Conservation (phyloP, 108 stramenopile genomes). For the Pseudonitzschia multiseries region DNA sequence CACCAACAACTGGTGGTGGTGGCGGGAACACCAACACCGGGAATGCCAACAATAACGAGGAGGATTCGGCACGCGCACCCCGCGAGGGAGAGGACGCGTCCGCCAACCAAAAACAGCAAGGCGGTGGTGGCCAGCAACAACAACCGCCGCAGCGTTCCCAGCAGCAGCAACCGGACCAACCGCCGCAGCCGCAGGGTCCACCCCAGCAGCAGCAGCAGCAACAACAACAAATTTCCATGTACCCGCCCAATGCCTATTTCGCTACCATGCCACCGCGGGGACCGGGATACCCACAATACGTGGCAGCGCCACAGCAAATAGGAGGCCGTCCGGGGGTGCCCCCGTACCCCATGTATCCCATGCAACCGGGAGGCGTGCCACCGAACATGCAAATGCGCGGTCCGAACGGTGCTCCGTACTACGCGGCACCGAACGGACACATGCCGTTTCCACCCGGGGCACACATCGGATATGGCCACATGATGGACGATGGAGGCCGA, state of each 20-base stretch:
- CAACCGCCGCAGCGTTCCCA: conserved; percentile 34
- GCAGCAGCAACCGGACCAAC: conserved; percentile 28
- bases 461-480: conserved; percentile 22
- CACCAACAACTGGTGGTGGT: conserved; percentile 23
- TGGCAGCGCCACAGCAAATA: conserved; percentile 43
- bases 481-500: conserved; percentile 39
- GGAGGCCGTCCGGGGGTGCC: conserved; percentile 34
- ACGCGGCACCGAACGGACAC: conserved; percentile 28
- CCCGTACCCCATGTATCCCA: conserved; percentile 30
- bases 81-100: conserved; percentile 15
- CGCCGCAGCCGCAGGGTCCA: conserved; percentile 28
- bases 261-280: conserved; percentile 46
- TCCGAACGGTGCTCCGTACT: conserved; percentile 38
- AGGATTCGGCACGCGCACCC: neutral
- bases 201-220: conserved; percentile 42
- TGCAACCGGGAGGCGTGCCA: conserved; percentile 49
- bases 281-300: conserved; percentile 54
- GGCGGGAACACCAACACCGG: neutral
- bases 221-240: conserved; percentile 41
- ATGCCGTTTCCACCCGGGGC: conserved; percentile 38
- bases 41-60: conserved; percentile 8
- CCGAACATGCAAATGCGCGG: conserved; percentile 46
- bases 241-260: conserved; percentile 49
- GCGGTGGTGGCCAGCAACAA: conserved; percentile 33
- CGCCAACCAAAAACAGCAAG: conserved; percentile 11